These are phyloP conservation scores for Xerocomellus intermedius DNA, from an alignment of 768 basidiomycete species.

Conservation along the genomic window DNA sequence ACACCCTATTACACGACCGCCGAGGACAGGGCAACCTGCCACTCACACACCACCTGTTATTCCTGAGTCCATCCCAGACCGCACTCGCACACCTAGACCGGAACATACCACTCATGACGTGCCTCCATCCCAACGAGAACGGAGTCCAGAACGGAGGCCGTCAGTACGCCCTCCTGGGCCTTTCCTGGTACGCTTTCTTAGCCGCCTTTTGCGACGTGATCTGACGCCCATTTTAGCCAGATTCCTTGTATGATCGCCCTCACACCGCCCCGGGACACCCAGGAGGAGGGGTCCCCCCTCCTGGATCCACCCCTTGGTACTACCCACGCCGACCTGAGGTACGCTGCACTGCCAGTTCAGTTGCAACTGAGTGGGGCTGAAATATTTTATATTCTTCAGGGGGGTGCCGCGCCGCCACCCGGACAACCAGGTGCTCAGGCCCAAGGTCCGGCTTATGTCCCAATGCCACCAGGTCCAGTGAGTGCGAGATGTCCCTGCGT, in stretches of 20 bases:
- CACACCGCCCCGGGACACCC: constrained; percentile 24
- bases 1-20: constrained; percentile 5
- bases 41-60: constrained; percentile 1
- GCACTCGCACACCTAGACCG: constrained; percentile 6
- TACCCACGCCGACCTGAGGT: constrained; percentile 17
- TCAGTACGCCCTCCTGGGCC: constrained; percentile 22
- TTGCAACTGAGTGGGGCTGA: not conserved
- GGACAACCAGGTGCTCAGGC: constrained; percentile 23
- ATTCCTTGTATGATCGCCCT: constrained; percentile 23
- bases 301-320: constrained; percentile 27
- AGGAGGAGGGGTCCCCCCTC: constrained; percentile 15
- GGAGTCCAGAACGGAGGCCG: constrained; percentile 23
- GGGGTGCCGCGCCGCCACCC: constrained; percentile 25
- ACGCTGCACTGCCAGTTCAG: not conserved
- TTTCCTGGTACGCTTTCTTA: constrained; percentile 15
- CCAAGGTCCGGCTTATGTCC: constrained; percentile 35
- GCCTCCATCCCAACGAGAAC: constrained; percentile 16
- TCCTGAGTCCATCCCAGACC: constrained; percentile 9
- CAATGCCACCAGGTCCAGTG: constrained; percentile 56
- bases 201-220: not conserved
- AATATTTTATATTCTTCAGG: constrained; percentile 10
- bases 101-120: not conserved
- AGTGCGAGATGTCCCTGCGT: constrained; percentile 23
- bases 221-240: constrained; percentile 20
- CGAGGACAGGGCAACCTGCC: not conserved